Evolutionary conservation across 2,329 filamentous ascomycete genomes (phyloP).

Genomic region (Dactylellina sp.): DNA sequence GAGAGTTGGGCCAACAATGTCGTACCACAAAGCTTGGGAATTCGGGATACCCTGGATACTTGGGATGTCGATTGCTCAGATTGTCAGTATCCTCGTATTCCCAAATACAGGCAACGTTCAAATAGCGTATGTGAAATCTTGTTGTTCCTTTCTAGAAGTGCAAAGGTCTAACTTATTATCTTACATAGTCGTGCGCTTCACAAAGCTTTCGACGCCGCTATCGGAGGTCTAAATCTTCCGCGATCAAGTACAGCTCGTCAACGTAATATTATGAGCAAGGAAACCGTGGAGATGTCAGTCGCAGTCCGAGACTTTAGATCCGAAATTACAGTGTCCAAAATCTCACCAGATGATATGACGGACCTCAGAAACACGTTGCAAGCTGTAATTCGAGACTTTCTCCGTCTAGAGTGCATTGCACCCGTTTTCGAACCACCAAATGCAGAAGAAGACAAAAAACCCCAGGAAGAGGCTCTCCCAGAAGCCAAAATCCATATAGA

Average conservation of each 20-base stretch:
- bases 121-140: conserved; percentile 64
- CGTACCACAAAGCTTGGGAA: conserved; percentile 61
- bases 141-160: background rate
- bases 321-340: conserved; percentile 70
- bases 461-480: conserved; percentile 22
- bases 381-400: conserved; percentile 68
- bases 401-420: conserved; percentile 69
- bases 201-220: conserved; percentile 58
- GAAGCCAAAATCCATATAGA: conserved; percentile 51
- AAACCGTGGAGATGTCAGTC: conserved; percentile 70
- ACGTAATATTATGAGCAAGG: conserved; percentile 67
- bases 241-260: conserved; percentile 62
- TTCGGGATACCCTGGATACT: conserved; percentile 71
- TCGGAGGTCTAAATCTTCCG: conserved; percentile 64
- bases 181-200: conserved; percentile 59
- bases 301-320: conserved; percentile 70
- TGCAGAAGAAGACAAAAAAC: background rate
- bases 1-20: conserved; percentile 63
- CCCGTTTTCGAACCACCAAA: conserved; percentile 64
- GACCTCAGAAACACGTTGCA: conserved; percentile 70
- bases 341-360: conserved; percentile 68
- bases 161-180: conserved; percentile 35
- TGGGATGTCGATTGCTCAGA: conserved; percentile 69
- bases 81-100: conserved; percentile 67
- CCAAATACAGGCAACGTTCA: conserved; percentile 71